phyloP scores from a whole-genome alignment of 345 rosid genomes.

The Gossypium australe region DNA sequence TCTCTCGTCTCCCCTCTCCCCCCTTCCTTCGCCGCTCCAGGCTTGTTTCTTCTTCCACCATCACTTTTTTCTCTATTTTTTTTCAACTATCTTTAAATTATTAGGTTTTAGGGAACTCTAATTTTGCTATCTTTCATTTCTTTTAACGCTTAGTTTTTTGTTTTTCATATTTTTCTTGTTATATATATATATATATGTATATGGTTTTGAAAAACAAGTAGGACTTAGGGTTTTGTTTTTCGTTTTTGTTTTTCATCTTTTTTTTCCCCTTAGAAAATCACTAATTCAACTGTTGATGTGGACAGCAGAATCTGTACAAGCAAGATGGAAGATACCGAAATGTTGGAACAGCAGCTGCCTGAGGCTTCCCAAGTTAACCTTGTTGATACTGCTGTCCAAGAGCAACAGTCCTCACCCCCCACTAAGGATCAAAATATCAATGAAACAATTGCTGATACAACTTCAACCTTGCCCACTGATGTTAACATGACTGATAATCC shows the following conservation, averaged over 20 bases:
- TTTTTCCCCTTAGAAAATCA: not conserved
- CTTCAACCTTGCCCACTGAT: constrained; percentile 39
- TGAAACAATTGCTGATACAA: constrained; percentile 29
- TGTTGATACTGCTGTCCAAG: constrained; percentile 27
- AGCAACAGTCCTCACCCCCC: constrained; percentile 19
- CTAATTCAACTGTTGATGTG: not conserved
- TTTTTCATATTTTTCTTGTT: not conserved
- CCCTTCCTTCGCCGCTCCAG: not conserved
- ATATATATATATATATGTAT: not conserved
- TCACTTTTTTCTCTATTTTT: not conserved
- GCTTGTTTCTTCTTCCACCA: constrained; percentile 14
- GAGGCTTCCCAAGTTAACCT: constrained; percentile 23
- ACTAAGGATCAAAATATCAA: constrained; percentile 13
- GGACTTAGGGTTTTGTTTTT: constrained; percentile 18
- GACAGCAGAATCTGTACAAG: constrained; percentile 16
- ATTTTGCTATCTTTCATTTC: not conserved
- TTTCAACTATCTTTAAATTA: not conserved
- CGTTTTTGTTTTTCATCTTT: not conserved
- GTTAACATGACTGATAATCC: constrained; percentile 30
- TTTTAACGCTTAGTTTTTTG: not conserved
- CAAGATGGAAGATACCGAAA: constrained; percentile 49
- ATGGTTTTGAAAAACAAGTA: not conserved
- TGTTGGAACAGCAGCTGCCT: constrained; percentile 30
- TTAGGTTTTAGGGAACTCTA: not conserved
- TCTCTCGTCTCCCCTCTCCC: not conserved